Percentiles rank a stretch among this genome's conserved stretches.
phyloP scores from a whole-genome alignment of 1,139 yeast species.

The Ashbya aceris region DNA sequence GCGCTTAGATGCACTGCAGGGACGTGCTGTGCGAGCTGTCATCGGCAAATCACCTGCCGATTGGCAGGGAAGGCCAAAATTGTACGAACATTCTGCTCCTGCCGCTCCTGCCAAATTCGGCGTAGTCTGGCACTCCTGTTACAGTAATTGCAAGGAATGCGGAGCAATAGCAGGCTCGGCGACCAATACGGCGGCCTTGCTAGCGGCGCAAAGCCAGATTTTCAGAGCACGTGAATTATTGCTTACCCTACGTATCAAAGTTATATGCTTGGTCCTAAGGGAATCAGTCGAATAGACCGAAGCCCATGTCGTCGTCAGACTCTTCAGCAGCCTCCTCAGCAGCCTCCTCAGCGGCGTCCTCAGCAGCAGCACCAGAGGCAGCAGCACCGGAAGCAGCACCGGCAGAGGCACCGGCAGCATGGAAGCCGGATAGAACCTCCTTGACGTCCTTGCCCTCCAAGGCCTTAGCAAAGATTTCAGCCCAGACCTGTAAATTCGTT shows the following conservation, averaged over 20 bases:
- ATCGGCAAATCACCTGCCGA: neutral
- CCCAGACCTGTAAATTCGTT: slow-evolving; percentile 56
- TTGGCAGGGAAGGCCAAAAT: neutral
- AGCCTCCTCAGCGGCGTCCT: slow-evolving; percentile 47
- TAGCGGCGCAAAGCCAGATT: neutral
- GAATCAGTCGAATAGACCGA: slow-evolving; percentile 56
- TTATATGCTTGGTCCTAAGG: neutral
- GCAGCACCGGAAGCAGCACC: slow-evolving; percentile 49
- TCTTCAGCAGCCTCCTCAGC: slow-evolving; percentile 43
- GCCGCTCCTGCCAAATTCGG: neutral
- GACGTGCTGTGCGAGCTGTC: neutral
- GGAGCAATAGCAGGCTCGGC: neutral
- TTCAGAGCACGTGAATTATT: neutral
- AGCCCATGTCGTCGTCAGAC: slow-evolving; percentile 81
- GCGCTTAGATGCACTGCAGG: too few species aligned
- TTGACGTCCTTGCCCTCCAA: slow-evolving; percentile 94
- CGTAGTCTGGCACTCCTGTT: too few species aligned
- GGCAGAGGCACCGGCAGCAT: slow-evolving; percentile 59
- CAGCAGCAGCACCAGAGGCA: slow-evolving; percentile 56
- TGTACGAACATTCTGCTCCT: neutral
- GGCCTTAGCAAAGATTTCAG: slow-evolving; percentile 92
- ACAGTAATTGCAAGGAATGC: neutral
- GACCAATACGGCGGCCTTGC: neutral
- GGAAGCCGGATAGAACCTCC: slow-evolving; percentile 77
- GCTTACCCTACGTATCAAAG: slow-evolving; percentile 2